Percentiles rank a stretch among this genome's conserved stretches.
These are phyloP conservation scores for Ceratocystis cacaofunesta DNA, from an alignment of 2,329 filamentous ascomycete genomes.

Conservation along the genomic window DNA sequence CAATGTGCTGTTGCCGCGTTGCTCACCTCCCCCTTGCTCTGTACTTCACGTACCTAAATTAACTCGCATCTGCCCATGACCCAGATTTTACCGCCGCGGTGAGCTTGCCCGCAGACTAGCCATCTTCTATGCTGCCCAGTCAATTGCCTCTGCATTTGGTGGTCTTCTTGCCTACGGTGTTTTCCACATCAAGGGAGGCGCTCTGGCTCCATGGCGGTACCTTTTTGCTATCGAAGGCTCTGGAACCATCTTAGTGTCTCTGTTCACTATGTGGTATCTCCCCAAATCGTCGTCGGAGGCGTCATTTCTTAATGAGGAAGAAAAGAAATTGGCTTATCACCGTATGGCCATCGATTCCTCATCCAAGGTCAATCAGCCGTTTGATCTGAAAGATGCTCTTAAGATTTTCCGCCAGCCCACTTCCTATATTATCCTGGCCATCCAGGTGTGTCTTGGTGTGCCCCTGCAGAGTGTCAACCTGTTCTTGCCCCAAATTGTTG, in stretches of 20 bases:
- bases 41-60: background rate
- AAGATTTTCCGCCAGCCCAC: conserved; percentile 37
- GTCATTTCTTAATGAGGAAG: conserved; percentile 47
- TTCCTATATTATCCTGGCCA: conserved; percentile 35
- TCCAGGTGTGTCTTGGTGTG: conserved; percentile 45
- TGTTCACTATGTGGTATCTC: conserved; percentile 55
- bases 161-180: conserved; percentile 34
- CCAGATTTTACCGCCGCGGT: conserved; percentile 34
- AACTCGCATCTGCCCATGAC: too few relatives aligned
- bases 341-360: conserved; percentile 66
- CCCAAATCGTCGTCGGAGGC: conserved; percentile 50
- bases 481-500: conserved; percentile 42
- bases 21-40: background rate
- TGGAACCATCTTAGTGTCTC: conserved; percentile 44
- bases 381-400: conserved; percentile 36
- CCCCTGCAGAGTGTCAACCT: conserved; percentile 40
- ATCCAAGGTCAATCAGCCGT: conserved; percentile 40
- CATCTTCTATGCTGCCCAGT: conserved; percentile 61
- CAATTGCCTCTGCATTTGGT: conserved; percentile 49
- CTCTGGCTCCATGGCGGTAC: conserved; percentile 32
- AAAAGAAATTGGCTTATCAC: conserved; percentile 53
- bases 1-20: background rate
- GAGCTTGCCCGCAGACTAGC: conserved; percentile 35
- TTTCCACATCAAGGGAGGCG: conserved; percentile 31
- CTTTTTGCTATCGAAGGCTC: conserved; percentile 41